phyloP scores from a whole-genome alignment of 106 monocot species.

The Acorus gramineus region DNA sequence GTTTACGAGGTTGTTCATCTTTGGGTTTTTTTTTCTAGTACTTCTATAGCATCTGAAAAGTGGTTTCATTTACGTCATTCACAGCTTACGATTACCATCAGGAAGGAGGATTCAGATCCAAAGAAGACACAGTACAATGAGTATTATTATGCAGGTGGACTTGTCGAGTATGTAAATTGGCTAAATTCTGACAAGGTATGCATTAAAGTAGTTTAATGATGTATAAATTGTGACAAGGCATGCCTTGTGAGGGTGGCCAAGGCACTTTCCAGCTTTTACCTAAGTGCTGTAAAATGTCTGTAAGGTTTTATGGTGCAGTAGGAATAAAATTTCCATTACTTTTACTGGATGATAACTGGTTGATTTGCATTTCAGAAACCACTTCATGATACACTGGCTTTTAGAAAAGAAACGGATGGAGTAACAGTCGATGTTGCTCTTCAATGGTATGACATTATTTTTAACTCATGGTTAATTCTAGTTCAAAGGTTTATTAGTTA shows the following conservation, averaged over 20 bases:
- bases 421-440: constrained; percentile 84
- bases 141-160: constrained; percentile 86
- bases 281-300: not conserved
- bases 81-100: constrained; percentile 83
- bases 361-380: constrained; percentile 52
- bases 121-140: constrained; percentile 51
- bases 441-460: constrained; percentile 55
- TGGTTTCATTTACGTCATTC: constrained; percentile 1
- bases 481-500: not conserved
- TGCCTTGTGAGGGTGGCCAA: too few relatives aligned
- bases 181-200: constrained; percentile 90
- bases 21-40: not conserved
- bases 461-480: not conserved
- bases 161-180: constrained; percentile 95
- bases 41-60: not conserved
- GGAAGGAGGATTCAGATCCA: constrained; percentile 67
- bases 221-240: too few relatives aligned
- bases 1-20: not conserved
- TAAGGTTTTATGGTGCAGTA: not conserved
- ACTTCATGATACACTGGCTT: constrained; percentile 75
- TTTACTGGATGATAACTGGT: constrained; percentile 3
- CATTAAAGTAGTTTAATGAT: too few relatives aligned
- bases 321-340: too few relatives aligned
- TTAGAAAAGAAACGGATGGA: constrained; percentile 63
- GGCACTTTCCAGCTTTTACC: not conserved